A percentile compares a stretch with the other conserved stretches of the same genome.
Evolutionary conservation across 768 basidiomycete genomes (phyloP).

Genomic region (Boletus pseudopeckii): DNA sequence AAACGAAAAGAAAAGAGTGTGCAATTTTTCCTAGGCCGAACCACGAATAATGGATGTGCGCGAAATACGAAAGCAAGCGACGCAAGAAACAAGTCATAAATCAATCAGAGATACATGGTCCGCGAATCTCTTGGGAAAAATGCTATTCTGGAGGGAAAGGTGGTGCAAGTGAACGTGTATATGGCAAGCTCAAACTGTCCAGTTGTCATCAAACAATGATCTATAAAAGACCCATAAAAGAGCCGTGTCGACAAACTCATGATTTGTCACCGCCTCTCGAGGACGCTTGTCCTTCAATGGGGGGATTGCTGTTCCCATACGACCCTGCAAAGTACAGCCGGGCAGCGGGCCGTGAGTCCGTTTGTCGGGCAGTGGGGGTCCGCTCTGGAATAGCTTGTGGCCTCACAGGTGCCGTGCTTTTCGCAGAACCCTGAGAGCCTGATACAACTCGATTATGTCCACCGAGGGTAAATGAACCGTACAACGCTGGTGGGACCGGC

Average conservation of each 20-base stretch:
- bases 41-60: constrained; percentile 9
- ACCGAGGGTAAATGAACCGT: constrained; percentile 16
- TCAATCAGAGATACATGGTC: constrained; percentile 32
- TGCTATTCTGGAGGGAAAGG: constrained; percentile 3
- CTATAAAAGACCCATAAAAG: not conserved
- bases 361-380: constrained; percentile 12
- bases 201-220: constrained; percentile 6
- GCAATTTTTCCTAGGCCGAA: constrained; percentile 5
- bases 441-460: constrained; percentile 20
- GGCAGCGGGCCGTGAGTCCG: constrained; percentile 20
- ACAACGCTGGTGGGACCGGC: constrained; percentile 24
- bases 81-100: constrained; percentile 29
- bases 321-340: constrained; percentile 22
- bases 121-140: constrained; percentile 13
- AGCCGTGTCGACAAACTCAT: constrained; percentile 7
- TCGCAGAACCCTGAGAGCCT: constrained; percentile 12
- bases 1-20: not conserved
- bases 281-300: constrained; percentile 10
- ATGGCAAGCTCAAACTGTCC: constrained; percentile 12
- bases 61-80: constrained; percentile 23
- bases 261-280: constrained; percentile 23
- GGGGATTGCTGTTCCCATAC: constrained; percentile 16
- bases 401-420: constrained; percentile 20
- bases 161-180: constrained; percentile 6
- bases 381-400: constrained; percentile 20